A percentile compares a stretch with the other conserved stretches of the same genome.
These are phyloP conservation scores for Elasticomyces elasticus DNA, from an alignment of 495 filamentous ascomycete genomes.

Conservation along the genomic window DNA sequence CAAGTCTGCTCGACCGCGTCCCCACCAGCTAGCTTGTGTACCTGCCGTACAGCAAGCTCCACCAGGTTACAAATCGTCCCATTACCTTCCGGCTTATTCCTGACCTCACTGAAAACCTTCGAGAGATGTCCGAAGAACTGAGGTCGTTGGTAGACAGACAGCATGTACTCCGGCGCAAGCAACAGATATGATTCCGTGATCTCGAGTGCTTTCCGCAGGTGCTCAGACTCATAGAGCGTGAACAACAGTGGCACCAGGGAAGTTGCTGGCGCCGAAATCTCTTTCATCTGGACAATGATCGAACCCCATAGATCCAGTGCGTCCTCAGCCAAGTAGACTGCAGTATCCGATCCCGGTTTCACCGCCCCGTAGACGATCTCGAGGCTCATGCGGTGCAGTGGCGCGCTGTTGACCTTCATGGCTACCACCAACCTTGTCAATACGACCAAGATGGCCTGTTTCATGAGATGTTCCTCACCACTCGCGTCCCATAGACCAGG, in stretches of 20 bases:
- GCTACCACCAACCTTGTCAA: slow-evolving; percentile 67
- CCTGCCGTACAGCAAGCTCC: slow-evolving; percentile 60
- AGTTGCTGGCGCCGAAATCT: slow-evolving; percentile 55
- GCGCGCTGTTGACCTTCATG: slow-evolving; percentile 61
- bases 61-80: slow-evolving; percentile 55
- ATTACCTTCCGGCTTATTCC: slow-evolving; percentile 47
- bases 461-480: slow-evolving; percentile 75
- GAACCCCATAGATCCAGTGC: slow-evolving; percentile 79
- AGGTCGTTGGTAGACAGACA: slow-evolving; percentile 52
- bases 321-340: slow-evolving; percentile 82
- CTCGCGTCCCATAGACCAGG: slow-evolving; percentile 75
- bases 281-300: slow-evolving; percentile 59
- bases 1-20: slow-evolving; percentile 53
- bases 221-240: slow-evolving; percentile 61
- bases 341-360: slow-evolving; percentile 64
- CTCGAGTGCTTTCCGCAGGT: slow-evolving; percentile 55
- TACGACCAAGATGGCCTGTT: slow-evolving; percentile 80
- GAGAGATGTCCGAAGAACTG: slow-evolving; percentile 49
- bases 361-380: slow-evolving; percentile 71
- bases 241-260: slow-evolving; percentile 58
- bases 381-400: slow-evolving; percentile 63
- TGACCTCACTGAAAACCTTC: slow-evolving; percentile 48
- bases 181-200: slow-evolving; percentile 73
- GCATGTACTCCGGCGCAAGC: slow-evolving; percentile 64
- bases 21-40: slow-evolving; percentile 56